phyloP scores from a whole-genome alignment of 1,284 basidiomycete genomes.

The Sporisorium exsertum region DNA sequence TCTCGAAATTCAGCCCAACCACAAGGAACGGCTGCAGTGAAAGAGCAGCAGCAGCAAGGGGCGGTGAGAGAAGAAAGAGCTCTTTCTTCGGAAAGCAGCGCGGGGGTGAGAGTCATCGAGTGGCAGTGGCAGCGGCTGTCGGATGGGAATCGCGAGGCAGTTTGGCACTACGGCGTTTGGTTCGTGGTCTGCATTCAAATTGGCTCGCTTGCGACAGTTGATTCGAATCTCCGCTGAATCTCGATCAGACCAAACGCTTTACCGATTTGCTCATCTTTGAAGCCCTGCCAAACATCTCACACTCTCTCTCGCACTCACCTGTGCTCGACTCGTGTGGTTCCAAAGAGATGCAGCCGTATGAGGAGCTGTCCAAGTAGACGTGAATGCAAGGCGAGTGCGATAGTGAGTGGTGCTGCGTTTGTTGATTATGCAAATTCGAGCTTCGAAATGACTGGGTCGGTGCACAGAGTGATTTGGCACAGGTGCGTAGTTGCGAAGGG shows the following conservation, averaged over 20 bases:
- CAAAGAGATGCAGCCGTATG: no score
- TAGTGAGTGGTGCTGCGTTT: not conserved
- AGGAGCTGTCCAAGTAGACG: no score
- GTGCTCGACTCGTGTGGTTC: no score
- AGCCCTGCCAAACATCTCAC: conserved; percentile 2
- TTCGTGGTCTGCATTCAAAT: not conserved
- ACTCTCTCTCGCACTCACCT: not conserved
- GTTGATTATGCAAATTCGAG: no score
- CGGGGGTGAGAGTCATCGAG: no score
- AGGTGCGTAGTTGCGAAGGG: no score
- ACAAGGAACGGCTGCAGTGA: not conserved
- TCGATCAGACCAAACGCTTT: not conserved
- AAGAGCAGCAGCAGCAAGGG: not conserved
- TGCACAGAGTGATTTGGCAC: no score
- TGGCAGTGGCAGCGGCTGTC: not conserved
- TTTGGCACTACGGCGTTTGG: conserved; percentile 1
- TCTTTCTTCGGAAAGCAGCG: not conserved
- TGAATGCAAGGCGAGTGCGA: no score
- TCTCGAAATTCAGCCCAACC: not conserved
- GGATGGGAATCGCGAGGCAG: not conserved
- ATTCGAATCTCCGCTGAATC: conserved; percentile 3
- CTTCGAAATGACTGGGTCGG: no score
- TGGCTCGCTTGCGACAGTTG: conserved; percentile 1
- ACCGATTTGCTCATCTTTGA: not conserved
- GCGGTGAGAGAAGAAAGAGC: not conserved